Evolutionary conservation across 768 basidiomycete species (phyloP), one percentile per base, ranked within the genome.

Genomic region (Leccinum broughii): DNA sequence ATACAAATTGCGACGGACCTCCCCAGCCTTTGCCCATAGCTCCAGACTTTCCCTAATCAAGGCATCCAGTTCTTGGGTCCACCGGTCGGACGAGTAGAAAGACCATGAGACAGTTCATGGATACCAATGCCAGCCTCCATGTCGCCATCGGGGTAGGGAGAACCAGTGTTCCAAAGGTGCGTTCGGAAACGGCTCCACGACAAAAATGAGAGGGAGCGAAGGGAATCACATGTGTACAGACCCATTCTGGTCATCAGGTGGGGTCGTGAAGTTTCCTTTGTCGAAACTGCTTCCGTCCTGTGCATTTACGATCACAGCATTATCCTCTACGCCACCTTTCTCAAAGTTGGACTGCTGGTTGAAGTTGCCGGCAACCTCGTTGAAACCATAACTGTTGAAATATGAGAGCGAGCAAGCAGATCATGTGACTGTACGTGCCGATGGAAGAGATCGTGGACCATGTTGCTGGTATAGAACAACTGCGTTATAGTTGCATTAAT

Each of bases 1-100:
- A 48, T 0, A 57, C 13, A 22, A 4, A 5, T 7, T 0, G 3
- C 14, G 24, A 74, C 78, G 50, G 58, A 83, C 85, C 87, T 63
- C 95, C 95, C 95, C 95, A 97, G 14, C 95, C 95, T 76, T 97
- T 94, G 65, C 95, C 95, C 95, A 98, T 98, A 26, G 95, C 96
- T 41, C 96, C 96, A 28, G 87, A 82, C 78, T 98, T 95, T 55
- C 96, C 95, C 88, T 91, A 98, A 11, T 93, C 93, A 58, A 98
- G 86, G 72, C 95, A 97, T 3, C 90, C 92, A 32, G 93, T 96
- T 92, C 56, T 85, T 81, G 0, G 95, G 95, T 3, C 96, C 96
- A 73, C 96, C 96, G 7, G 96, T 98, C 62, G 98, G 74, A 68
- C 96, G 90, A 3, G 94, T 99, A 70, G 91, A 93, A 52, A 98